Base-by-base conservation (phyloP, 2,329 filamentous ascomycete species). In the Nannizziopsis arthrosporioides region DNA sequence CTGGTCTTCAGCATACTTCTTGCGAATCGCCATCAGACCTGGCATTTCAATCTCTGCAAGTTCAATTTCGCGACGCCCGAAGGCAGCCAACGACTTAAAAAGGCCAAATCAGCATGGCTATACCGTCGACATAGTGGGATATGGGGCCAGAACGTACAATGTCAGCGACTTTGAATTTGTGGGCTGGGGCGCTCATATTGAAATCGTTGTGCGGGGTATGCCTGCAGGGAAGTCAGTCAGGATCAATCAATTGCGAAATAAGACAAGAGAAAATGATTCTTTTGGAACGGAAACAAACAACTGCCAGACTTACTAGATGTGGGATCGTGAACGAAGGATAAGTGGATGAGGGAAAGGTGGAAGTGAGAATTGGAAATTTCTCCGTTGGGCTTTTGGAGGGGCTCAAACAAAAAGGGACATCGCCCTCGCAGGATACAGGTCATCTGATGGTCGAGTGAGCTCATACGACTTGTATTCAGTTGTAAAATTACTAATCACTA, bases 21-120 rank as follows among this genome's bases (percentile, higher is more conserved):
- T 68, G 67, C 92, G 84, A 65, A 89, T 96, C 65, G 85, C 80
- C 85, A 98, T 94, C 61, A 98, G 82, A 81, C 92, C 90, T 57
- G 90, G 89, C 89, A 95, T 95, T 78, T 88, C 84, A 68, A 86
- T 77, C 72, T 96, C 90, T 64, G 92, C 89, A 67, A 96, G 81
- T 74, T 95, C 89, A 65, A 98, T 95, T 82, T 98, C 92, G 73
- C 90, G 89, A 75, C 92, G 89, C 73, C 92, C 92, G 68, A 98
- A 96, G 72, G 92, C 92, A 68, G 92, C 90, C 68, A 96, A 83
- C 69, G 84, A 86, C 71, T 73, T 52, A 31, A 55, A 44, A 39
- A 7, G 32, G 17, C 38, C 37, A 34, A 35, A 42, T 10, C 40
- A 32, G 22, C 22, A 36, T 44, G 44, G 18, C 27, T 31, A 47